Base-by-base conservation (phyloP, 768 basidiomycete species). In the Scleroderma citrinum region DNA sequence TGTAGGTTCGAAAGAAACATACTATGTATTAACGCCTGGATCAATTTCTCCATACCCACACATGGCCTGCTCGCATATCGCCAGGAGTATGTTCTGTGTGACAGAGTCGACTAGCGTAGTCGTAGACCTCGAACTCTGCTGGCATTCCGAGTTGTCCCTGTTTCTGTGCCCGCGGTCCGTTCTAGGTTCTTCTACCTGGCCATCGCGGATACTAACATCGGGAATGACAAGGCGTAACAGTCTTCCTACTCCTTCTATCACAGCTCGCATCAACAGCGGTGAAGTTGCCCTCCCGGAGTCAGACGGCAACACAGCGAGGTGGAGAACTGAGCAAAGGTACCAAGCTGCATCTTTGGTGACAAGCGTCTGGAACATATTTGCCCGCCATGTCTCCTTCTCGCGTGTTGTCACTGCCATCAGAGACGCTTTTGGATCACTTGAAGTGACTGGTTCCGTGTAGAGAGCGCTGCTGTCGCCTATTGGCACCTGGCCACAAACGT, bases 261-360 rank as follows among this genome's bases (percentile, higher is more conserved):
- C 50, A 0, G 56, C 56, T 3, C 53, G 46, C 5, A 43, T 37
- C 20, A 66, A 55, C 6, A 55, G 30, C 1, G 37, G 2, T 20
- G 40, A 41, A 10, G 23, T 16, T 6, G 24, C 11, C 24, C 12
- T 6, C 24, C 11, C 40, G 17, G n/a, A 11, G 14, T 3, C 30
- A 6, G 46, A 41, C 12, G 55, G 23, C 24, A 26, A 19, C 2
- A 32, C 17, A 11, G 30, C 17, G 14, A 62, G 46, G 19, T 51
- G 48, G 53, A 67, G 65, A 17, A 54, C 50, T 36, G 54, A 59
- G 8, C 54, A 57, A 42, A 67, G 61, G 30, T 61, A 56, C 65
- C 64, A 65, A 0, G 56, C 55, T 3, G 63, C 51, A 24, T 67
- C 65, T 26, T 56, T 52, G 24, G 46, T 60, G 10, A 52, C 56